Percentiles rank a stretch among this genome's conserved stretches.
These are phyloP conservation scores for Primulina huaijiensis DNA, from an alignment of 257 asterid genomes.

Conservation along the genomic window DNA sequence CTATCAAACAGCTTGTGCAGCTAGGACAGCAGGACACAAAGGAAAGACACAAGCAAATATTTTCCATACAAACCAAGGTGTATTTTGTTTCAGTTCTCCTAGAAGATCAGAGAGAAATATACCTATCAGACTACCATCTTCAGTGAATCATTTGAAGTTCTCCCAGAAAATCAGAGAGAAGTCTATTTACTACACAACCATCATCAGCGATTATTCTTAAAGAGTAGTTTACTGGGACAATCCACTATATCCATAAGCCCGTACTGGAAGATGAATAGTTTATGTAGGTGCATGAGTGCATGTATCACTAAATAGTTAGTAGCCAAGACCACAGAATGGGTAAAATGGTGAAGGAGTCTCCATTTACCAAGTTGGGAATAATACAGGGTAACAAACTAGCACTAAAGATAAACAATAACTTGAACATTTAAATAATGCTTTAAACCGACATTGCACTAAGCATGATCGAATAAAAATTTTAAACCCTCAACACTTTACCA, in stretches of 20 bases:
- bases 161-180: not conserved
- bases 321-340: not conserved
- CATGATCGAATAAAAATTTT: not conserved
- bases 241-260: no score
- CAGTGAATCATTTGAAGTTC: no score
- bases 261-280: no score
- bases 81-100: not conserved
- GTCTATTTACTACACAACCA: not conserved
- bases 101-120: no score
- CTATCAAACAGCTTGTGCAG: not conserved
- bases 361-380: not conserved
- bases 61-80: not conserved
- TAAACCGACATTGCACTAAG: not conserved
- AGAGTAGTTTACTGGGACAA: no score
- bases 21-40: not conserved
- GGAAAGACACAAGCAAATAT: not conserved
- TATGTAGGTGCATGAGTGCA: not conserved
- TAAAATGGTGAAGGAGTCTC: not conserved
- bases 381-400: not conserved
- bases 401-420: no score
- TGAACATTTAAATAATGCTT: no score
- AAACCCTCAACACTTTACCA: not conserved
- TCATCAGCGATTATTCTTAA: not conserved
- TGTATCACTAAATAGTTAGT: not conserved
- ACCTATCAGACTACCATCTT: not conserved